phyloP scores from a whole-genome alignment of 495 filamentous ascomycete genomes.

The Neurospora sp. region DNA sequence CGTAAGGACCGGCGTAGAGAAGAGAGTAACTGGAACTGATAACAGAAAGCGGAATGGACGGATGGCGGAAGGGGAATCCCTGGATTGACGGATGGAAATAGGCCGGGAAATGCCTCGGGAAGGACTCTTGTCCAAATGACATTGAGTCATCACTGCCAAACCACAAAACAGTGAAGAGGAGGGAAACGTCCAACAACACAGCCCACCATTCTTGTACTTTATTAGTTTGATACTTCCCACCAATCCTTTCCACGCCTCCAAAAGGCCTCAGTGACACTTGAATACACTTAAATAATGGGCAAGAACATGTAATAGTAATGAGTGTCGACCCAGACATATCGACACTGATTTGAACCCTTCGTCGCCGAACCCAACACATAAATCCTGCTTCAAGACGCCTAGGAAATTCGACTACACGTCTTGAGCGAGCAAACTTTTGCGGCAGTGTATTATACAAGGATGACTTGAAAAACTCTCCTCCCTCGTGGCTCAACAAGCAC shows the following conservation, averaged over 20 bases:
- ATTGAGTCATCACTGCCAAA: neutral
- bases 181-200: neutral
- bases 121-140: neutral
- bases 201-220: neutral
- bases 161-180: neutral
- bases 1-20: neutral
- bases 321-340: neutral
- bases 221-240: neutral
- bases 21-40: neutral
- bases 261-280: neutral
- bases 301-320: neutral
- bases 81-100: neutral
- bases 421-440: neutral
- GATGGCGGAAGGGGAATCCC: neutral
- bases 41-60: neutral
- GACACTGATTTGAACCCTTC: neutral
- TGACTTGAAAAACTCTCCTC: no score
- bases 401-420: no score
- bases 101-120: neutral
- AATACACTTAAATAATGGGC: neutral
- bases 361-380: neutral
- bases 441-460: neutral
- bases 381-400: neutral
- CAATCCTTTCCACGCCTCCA: neutral
- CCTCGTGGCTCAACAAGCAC: neutral